phyloP scores from a whole-genome alignment of 1,284 basidiomycete genomes.

The Cystobasidiaceae sp. region DNA sequence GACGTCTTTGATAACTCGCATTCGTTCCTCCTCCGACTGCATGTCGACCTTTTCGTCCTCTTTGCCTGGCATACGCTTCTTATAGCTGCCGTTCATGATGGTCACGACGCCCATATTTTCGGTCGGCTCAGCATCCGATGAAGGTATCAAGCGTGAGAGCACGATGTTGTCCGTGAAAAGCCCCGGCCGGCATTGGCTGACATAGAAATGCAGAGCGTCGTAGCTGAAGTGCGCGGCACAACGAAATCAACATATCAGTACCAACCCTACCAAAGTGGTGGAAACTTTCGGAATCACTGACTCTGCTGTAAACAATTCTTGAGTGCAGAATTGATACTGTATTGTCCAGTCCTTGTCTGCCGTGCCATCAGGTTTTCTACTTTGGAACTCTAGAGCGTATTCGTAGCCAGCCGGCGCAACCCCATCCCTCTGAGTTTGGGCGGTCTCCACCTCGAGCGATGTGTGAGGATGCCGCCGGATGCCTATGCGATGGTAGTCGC shows the following conservation, averaged over 20 bases:
- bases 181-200: not conserved
- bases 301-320: slow-evolving; percentile 10
- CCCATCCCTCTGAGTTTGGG: not conserved
- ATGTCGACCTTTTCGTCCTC: slow-evolving; percentile 4
- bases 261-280: no score
- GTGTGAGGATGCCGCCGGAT: slow-evolving; percentile 8
- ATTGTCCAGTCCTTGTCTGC: not conserved
- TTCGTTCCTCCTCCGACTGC: slow-evolving; percentile 12
- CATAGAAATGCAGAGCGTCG: slow-evolving; percentile 8
- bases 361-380: not conserved
- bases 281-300: no score
- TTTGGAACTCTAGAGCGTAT: slow-evolving; percentile 13
- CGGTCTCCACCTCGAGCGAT: not conserved
- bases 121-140: not conserved
- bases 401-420: not conserved
- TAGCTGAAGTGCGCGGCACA: slow-evolving; percentile 4
- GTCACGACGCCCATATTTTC: slow-evolving; percentile 8
- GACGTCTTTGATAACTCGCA: not conserved
- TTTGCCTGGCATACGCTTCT: not conserved
- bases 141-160: not conserved
- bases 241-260: no score
- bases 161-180: slow-evolving; percentile 16
- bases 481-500: slow-evolving; percentile 7
- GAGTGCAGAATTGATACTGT: slow-evolving; percentile 8
- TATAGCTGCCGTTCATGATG: slow-evolving; percentile 11